Base-by-base conservation (phyloP, 2,329 filamentous ascomycete genomes). In the Verticillium longisporum region DNA sequence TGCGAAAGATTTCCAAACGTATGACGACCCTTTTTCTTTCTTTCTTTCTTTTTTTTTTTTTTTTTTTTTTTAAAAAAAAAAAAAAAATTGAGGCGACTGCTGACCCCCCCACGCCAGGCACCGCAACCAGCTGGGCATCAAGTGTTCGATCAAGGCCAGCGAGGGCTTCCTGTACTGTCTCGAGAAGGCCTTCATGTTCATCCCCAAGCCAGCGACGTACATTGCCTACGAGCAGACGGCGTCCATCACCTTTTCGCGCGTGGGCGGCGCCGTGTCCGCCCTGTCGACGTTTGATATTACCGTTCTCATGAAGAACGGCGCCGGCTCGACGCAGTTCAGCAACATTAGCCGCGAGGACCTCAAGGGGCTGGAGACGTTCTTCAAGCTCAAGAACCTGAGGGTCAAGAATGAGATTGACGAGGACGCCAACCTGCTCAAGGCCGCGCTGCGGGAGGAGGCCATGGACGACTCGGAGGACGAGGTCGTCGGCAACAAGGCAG, bases 141-240 rank as follows among this genome's bases (percentile, higher is more conserved):
- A 99, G 79, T 99, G 95, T 77, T 96, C 93, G n/a, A 97, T 99
- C 85, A 99, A 99, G 78, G 96, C 96, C 60, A 97, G 96, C 75
- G 95, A 99, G 78, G 95, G 96, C 63, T 93, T 97, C 72, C 81
- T 99, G 58, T 99, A 96, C 84, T 97, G 93, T 74, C 80, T 99
- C 67, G 95, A 99, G 77, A 97, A 97, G 78, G 94, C 93, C 7
- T 96, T 99, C 76, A 96, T 99, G 86, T 99, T 99, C 74, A 95
- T 99, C 15, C 95, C 95, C 36, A 99, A 99, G 79, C 95, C 95
- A 1, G 93, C 95, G 15, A 97, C 94, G 1, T 99, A 98, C 77
- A 94, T 99, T 63, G 90, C 91, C 63, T 96, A 97, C 77, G 95
- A 99, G 70, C 91, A 97, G 71, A 90, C 96, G 38, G 85, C 91